Conservation (phyloP, 495 filamentous ascomycete species). For the Cercophora samala region DNA sequence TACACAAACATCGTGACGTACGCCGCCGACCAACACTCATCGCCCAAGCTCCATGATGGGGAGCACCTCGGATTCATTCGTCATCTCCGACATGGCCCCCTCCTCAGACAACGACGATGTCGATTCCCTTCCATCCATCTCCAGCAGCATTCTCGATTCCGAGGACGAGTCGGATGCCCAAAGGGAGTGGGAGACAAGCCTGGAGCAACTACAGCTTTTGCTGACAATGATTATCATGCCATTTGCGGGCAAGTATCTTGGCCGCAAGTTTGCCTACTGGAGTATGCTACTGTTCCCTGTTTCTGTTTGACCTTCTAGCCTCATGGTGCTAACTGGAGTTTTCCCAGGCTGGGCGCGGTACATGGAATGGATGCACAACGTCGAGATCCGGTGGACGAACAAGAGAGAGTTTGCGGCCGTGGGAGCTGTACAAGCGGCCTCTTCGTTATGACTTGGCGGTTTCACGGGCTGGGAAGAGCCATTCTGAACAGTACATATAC, state of each 20-base stretch:
- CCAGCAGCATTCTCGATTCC: slow-evolving; percentile 58
- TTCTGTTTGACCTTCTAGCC: not conserved
- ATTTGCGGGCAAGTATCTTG: slow-evolving; percentile 88
- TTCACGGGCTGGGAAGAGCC: slow-evolving; percentile 21
- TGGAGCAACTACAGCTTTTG: slow-evolving; percentile 89
- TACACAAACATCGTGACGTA: not conserved
- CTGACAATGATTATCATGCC: slow-evolving; percentile 91
- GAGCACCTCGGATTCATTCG: slow-evolving; percentile 43
- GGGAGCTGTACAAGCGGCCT: slow-evolving; percentile 67
- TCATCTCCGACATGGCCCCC: slow-evolving; percentile 40
- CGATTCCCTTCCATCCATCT: slow-evolving; percentile 74
- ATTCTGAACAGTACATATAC: slow-evolving; percentile 14
- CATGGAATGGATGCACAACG: slow-evolving; percentile 56
- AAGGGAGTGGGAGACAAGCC: slow-evolving; percentile 84
- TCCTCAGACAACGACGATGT: slow-evolving; percentile 54
- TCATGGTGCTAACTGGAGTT: slow-evolving; percentile 19
- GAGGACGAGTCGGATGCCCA: slow-evolving; percentile 75
- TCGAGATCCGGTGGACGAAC: slow-evolving; percentile 51
- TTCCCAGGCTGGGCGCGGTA: slow-evolving; percentile 52
- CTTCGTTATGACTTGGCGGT: slow-evolving; percentile 55
- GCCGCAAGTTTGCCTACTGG: slow-evolving; percentile 93
- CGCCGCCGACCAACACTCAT: not conserved
- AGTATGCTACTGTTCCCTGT: slow-evolving; percentile 58
- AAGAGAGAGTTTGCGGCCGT: slow-evolving; percentile 59
- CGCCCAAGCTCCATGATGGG: slow-evolving; percentile 16